Percentiles rank a stretch among this genome's conserved stretches.
Evolutionary conservation across 495 filamentous ascomycete genomes (phyloP).

Genomic region (Aspergillus kassunensis): DNA sequence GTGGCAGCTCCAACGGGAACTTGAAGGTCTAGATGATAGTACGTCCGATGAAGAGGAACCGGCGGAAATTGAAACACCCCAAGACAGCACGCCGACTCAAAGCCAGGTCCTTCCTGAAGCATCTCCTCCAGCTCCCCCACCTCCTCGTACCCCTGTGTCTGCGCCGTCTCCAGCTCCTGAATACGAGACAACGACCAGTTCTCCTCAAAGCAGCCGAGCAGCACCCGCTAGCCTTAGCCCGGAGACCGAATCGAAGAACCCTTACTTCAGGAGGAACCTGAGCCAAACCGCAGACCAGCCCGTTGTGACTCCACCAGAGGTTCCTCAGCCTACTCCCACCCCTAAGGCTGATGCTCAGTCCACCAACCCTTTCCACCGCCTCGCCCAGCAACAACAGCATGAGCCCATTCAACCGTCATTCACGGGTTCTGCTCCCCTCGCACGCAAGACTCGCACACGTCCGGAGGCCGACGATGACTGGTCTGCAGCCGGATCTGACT

Average conservation of each 20-base stretch:
- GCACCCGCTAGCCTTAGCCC: constrained; percentile 21
- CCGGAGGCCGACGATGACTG: constrained; percentile 85
- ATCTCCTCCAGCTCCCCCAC: constrained; percentile 28
- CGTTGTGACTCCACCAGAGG: constrained; percentile 23
- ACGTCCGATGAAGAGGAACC: constrained; percentile 88
- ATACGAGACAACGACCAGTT: constrained; percentile 25
- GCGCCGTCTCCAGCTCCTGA: constrained; percentile 35
- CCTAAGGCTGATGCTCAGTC: constrained; percentile 52
- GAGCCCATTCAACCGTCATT: constrained; percentile 34
- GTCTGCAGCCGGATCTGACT: constrained; percentile 77
- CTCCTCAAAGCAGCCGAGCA: constrained; percentile 26
- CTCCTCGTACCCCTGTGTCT: constrained; percentile 42
- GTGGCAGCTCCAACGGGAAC: constrained; percentile 77
- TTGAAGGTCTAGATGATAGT: constrained; percentile 76
- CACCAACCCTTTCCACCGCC: constrained; percentile 94
- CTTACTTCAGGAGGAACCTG: constrained; percentile 73
- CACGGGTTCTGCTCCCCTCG: constrained; percentile 34
- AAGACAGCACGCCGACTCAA: constrained; percentile 74
- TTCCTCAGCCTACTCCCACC: constrained; percentile 27
- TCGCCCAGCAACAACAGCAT: constrained; percentile 52
- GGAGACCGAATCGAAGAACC: constrained; percentile 56
- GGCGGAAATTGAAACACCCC: constrained; percentile 74
- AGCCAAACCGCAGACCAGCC: constrained; percentile 36
- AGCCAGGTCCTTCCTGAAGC: constrained; percentile 52
- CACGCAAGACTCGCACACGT: constrained; percentile 51